Conservation (phyloP, 768 basidiomycete species). For the Clavaria fumosa region DNA sequence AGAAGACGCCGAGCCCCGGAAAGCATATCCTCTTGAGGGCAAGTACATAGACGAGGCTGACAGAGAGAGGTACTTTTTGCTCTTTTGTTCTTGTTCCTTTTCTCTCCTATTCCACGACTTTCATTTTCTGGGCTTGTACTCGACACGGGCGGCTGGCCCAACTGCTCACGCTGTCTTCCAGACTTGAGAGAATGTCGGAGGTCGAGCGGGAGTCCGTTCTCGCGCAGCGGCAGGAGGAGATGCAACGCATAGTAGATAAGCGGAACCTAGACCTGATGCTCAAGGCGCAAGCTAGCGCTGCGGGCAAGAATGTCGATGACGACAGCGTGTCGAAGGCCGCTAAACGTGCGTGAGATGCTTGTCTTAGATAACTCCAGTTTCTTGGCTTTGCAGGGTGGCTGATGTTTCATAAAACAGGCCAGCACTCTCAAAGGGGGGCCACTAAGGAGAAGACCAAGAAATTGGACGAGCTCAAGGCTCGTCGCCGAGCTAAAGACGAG, state of each 20-base stretch:
- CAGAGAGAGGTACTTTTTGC: constrained; percentile 49
- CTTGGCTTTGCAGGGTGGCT: constrained; percentile 3
- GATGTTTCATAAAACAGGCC: constrained; percentile 29
- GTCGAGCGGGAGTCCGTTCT: constrained; percentile 82
- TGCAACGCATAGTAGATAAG: constrained; percentile 59
- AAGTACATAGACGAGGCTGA: constrained; percentile 81
- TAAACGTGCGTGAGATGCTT: constrained; percentile 40
- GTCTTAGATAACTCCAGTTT: constrained; percentile 1
- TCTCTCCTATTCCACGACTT: no score
- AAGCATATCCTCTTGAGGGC: constrained; percentile 71
- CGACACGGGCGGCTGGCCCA: constrained; percentile 14
- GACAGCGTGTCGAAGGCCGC: constrained; percentile 58
- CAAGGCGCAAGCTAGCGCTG: constrained; percentile 39
- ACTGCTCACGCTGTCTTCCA: no score
- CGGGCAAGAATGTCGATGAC: constrained; percentile 26
- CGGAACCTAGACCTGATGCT: constrained; percentile 61
- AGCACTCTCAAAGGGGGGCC: constrained; percentile 54
- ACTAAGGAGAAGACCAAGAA: constrained; percentile 71
- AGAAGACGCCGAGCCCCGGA: constrained; percentile 25
- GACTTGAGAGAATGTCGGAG: constrained; percentile 69
- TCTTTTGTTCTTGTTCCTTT: constrained; percentile 7
- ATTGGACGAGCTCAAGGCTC: constrained; percentile 75
- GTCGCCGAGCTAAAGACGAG: constrained; percentile 78
- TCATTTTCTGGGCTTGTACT: constrained; percentile 12
- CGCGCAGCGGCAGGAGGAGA: constrained; percentile 64